These are phyloP conservation scores for Paecilomyces dactylethromorphus DNA, from an alignment of 2,329 filamentous ascomycete species.

Conservation along the genomic window DNA sequence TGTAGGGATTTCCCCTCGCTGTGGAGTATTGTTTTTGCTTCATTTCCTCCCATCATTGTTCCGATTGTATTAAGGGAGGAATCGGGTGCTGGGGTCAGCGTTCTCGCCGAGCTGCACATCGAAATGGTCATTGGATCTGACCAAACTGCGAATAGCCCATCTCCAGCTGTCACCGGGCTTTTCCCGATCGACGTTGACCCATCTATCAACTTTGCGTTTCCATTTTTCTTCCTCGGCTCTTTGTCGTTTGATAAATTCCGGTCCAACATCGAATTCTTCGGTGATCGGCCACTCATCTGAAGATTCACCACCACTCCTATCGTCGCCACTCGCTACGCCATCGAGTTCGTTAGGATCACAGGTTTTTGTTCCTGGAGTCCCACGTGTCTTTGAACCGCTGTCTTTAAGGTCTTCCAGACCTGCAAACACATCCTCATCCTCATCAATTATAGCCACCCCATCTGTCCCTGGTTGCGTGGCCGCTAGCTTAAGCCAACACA, in stretches of 20 bases:
- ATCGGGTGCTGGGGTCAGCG: not conserved
- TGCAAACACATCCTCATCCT: constrained; percentile 90
- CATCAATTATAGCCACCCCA: constrained; percentile 54
- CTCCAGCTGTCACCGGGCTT: constrained; percentile 56
- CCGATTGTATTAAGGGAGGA: not conserved
- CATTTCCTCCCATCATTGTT: not conserved
- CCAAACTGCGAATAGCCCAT: constrained; percentile 60
- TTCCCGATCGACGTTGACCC: constrained; percentile 58
- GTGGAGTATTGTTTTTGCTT: not conserved
- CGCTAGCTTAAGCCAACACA: constrained; percentile 90
- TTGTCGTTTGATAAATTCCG: constrained; percentile 84
- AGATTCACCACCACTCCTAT: constrained; percentile 37
- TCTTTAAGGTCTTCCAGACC: constrained; percentile 92
- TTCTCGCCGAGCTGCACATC: not conserved
- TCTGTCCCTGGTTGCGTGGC: constrained; percentile 32
- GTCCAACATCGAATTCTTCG: constrained; percentile 96
- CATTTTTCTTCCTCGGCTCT: constrained; percentile 87
- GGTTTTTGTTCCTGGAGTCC: constrained; percentile 14
- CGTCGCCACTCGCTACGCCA: constrained; percentile 26
- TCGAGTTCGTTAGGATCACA: constrained; percentile 19
- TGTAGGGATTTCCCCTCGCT: not conserved
- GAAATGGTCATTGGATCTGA: constrained; percentile 17
- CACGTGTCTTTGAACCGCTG: constrained; percentile 20
- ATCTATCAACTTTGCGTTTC: constrained; percentile 79
- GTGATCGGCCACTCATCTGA: constrained; percentile 76